Base-by-base conservation (phyloP, 2,329 filamentous ascomycete genomes). In the Mycogone perniciosa region DNA sequence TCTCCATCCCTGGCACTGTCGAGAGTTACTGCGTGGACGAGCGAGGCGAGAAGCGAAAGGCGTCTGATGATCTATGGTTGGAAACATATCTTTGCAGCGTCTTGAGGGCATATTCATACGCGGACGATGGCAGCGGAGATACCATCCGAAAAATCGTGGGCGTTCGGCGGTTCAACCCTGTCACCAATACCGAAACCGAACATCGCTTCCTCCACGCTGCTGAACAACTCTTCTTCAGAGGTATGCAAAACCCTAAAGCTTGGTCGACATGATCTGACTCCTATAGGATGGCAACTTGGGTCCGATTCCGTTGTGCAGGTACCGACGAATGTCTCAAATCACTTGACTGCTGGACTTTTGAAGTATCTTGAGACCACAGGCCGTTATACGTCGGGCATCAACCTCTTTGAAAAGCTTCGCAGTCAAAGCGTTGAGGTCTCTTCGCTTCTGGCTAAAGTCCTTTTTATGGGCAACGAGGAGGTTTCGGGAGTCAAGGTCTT, bases 1-100 rank as follows among this genome's bases (percentile, higher is more conserved):
- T 99, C 53, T 92, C 91, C 57, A 97, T 99, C 57, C 93, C 93
- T 13, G 93, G 93, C 54, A 93, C 88, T 7, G 89, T 99, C 47
- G 92, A 99, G 68, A 95, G 89, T 70, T 97, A 96, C 68, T 97
- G 92, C 68, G 88, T 99, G 52, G 92, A 99, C 68, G 93, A 99
- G 72, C 84, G 91, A 62, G 93, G 93, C 58, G 92, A 96, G 67
- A 96, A 95, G 74, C 83, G 90, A 58, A 88, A 93, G 59, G 89
- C 92, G 10, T 92, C 91, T 0, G 93, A 99, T 57, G 88, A 92
- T 31, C 77, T 99, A 37, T 99, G 93, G 93, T 77, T 99, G 11
- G 93, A 99, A 69, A 97, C 93, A 44, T 99, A 97, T 63, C 80
- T 99, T 3, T 99, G 93, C 74, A 95, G 88, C 56, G 90, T 99